These are phyloP conservation scores for Kuraishia cidri DNA, from an alignment of 805 yeast species.

Conservation along the genomic window DNA sequence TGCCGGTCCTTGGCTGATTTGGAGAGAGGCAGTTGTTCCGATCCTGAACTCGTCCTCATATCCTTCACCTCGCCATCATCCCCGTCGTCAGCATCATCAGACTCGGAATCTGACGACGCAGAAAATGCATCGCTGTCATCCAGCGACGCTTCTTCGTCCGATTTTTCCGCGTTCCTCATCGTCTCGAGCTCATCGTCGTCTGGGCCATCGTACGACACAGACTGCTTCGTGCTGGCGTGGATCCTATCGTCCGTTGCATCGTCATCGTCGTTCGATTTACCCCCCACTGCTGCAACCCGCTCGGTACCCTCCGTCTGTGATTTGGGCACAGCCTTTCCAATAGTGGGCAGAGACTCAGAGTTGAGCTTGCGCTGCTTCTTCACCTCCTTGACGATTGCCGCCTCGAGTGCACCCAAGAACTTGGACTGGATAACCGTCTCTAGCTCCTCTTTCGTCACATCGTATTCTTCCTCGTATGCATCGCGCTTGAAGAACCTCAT, in stretches of 20 bases:
- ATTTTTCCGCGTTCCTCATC: slow-evolving; percentile 74
- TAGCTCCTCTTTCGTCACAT: slow-evolving; percentile 71
- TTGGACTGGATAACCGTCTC: slow-evolving; percentile 55
- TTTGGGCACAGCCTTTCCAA: slow-evolving; percentile 66
- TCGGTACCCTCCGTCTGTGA: slow-evolving; percentile 35
- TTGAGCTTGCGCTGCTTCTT: slow-evolving; percentile 61
- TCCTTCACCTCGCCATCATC: slow-evolving; percentile 13
- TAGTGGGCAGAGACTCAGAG: slow-evolving; percentile 43
- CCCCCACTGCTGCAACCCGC: slow-evolving; percentile 12
- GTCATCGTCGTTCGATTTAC: slow-evolving; percentile 28
- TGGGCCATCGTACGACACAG: slow-evolving; percentile 89
- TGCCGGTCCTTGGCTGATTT: slow-evolving; percentile 77
- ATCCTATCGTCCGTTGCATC: slow-evolving; percentile 59
- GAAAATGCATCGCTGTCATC: slow-evolving; percentile 22
- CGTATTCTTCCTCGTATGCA: slow-evolving; percentile 85
- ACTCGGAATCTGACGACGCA: slow-evolving; percentile 31
- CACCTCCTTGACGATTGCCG: slow-evolving; percentile 68
- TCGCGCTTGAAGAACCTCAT: slow-evolving; percentile 65
- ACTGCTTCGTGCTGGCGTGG: slow-evolving; percentile 63
- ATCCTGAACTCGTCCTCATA: slow-evolving; percentile 7
- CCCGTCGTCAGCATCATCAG: slow-evolving; percentile 30
- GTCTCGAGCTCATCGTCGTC: slow-evolving; percentile 93
- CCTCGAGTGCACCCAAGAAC: slow-evolving; percentile 67
- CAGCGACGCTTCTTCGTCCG: slow-evolving; percentile 60
- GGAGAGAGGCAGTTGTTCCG: slow-evolving; percentile 29